phyloP scores from a whole-genome alignment of 306 rosid species.

The Vigna nakashimae region DNA sequence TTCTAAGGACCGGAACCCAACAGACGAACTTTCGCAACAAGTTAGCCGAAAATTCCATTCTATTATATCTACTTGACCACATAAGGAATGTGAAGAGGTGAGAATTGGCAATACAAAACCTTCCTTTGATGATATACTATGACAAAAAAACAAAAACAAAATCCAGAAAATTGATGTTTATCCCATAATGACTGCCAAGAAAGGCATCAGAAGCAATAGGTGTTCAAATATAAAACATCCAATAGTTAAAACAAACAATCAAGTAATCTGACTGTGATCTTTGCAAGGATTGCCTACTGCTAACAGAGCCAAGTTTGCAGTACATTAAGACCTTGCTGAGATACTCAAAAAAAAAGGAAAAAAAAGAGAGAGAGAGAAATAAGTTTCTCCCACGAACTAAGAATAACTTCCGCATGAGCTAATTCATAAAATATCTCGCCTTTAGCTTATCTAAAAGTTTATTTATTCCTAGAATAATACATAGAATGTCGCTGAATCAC shows the following conservation, averaged over 20 bases:
- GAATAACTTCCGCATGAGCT: background rate
- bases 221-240: conserved; percentile 22
- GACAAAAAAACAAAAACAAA: conserved; percentile 22
- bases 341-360: background rate
- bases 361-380: background rate
- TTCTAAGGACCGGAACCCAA: background rate
- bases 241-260: conserved; percentile 14
- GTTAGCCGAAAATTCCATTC: background rate
- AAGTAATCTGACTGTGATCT: conserved; percentile 24
- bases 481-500: background rate
- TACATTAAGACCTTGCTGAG: background rate
- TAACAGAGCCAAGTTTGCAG: background rate
- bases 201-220: conserved; percentile 2
- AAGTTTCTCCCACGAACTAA: background rate
- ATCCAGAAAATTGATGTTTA: conserved; percentile 16
- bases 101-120: background rate
- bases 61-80: background rate
- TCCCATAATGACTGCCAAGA: background rate
- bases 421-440: background rate
- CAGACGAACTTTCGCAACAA: background rate
- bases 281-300: conserved; percentile 3
- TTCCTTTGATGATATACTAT: background rate
- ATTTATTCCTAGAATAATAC: background rate
- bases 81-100: conserved; percentile 8
- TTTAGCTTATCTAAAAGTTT: background rate